Conservation (phyloP, 2,329 filamentous ascomycete species). For the Epichloe typhina region DNA sequence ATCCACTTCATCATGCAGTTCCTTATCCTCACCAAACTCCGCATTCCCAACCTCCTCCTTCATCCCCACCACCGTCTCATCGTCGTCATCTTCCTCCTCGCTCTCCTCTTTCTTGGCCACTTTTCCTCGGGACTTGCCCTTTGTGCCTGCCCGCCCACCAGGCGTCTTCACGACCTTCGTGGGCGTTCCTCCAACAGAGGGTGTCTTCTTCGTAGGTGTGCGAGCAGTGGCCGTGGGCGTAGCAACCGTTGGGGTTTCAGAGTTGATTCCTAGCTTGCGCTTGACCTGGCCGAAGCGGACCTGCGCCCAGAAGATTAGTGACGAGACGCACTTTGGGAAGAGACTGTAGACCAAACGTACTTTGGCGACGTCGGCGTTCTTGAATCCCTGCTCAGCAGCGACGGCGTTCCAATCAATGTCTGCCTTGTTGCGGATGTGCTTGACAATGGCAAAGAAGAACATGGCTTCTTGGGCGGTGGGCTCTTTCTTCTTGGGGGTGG, state of each 20-base stretch:
- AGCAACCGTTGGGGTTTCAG: conserved; percentile 9
- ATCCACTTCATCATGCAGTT: background rate
- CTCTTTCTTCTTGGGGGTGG: conserved; percentile 16
- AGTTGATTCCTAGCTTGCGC: conserved; percentile 28
- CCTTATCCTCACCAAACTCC: background rate
- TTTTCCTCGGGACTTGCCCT: conserved; percentile 11
- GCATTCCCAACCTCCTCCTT: conserved; percentile 9
- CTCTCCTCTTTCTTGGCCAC: conserved; percentile 11
- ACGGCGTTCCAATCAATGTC: conserved; percentile 36
- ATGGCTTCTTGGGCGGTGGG: conserved; percentile 28
- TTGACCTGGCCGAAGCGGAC: conserved; percentile 38
- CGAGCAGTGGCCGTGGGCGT: conserved; percentile 5
- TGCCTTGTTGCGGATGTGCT: conserved; percentile 28
- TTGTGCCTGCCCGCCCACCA: conserved; percentile 10
- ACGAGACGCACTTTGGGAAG: background rate
- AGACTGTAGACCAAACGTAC: conserved; percentile 13
- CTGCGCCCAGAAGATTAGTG: conserved; percentile 10
- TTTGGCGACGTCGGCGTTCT: conserved; percentile 32
- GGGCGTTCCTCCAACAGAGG: conserved; percentile 8
- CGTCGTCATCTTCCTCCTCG: conserved; percentile 8
- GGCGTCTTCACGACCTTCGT: conserved; percentile 19
- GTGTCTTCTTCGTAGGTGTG: conserved; percentile 12
- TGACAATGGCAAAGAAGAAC: conserved; percentile 32
- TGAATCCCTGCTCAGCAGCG: conserved; percentile 28
- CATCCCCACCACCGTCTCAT: conserved; percentile 8